Base-by-base conservation (phyloP, 768 basidiomycete species). In the Hygrocybe coccinea region DNA sequence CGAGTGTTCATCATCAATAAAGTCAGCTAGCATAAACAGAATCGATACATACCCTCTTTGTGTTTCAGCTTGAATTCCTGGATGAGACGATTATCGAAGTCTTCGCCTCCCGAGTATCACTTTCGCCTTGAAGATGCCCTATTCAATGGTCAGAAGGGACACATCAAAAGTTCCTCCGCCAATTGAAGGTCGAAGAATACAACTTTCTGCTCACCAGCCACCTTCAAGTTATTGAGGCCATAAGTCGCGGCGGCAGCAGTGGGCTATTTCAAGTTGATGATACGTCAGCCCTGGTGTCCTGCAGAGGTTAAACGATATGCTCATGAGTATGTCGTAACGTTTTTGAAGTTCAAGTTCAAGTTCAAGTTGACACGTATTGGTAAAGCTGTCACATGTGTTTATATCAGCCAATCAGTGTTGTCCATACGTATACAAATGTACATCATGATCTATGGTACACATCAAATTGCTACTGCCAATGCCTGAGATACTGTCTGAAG, bases 91-190 rank as follows among this genome's bases (percentile, higher is more conserved):
- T 95, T 95, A 73, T 97, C 95, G 63, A 97, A 97, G 74, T 98
- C 97, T 78, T 99, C 97, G 78, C 97, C 97, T 79, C 95, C 97
- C 97, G 64, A 94, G 94, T 61, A 95, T 98, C 41, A 95, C 94
- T 82, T 98, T 98, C 71, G 97, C 95, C 63, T 95, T 93, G 70
- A 98, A 98, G 69, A 98, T 93, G 76, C 95, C 95, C 69, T 94
- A 94, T 62, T 81, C 91, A 79, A 98, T 97, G 76, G 93, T 95
- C 63, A 99, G 83, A 54, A 99, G 85, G 54, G 97, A 99, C 54
- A 98, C 97, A 89, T 98, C 97, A 80, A 99, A 98, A 62, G 97
- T 99, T 79, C 95, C 95, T 80, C 95, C 95, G 70, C 95, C 95
- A n/a, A n/a, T n/a, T n/a, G n/a, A 56, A 98, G 82, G 80, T 99